A percentile compares a stretch with the other conserved stretches of the same genome.
phyloP scores from a whole-genome alignment of 2,329 filamentous ascomycete genomes.

The Fusarium chuoi region DNA sequence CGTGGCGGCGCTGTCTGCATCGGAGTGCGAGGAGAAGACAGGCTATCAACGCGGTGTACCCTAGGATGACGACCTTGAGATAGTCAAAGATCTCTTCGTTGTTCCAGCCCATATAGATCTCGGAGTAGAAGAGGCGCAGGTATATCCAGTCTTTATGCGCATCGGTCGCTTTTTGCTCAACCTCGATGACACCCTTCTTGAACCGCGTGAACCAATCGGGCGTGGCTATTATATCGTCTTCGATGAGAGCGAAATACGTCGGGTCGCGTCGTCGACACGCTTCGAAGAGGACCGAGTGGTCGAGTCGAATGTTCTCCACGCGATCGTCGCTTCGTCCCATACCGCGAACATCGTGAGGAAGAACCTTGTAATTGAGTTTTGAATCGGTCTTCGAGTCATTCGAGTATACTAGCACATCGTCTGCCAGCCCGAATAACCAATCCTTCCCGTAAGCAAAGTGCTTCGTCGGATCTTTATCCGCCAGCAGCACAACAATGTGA shows the following conservation, averaged over 20 bases:
- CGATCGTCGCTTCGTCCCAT: slow-evolving; percentile 43
- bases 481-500: slow-evolving; percentile 49
- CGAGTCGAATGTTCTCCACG: slow-evolving; percentile 49
- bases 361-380: slow-evolving; percentile 21
- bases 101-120: slow-evolving; percentile 53
- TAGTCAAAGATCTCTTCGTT: slow-evolving; percentile 49
- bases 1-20: slow-evolving; percentile 15
- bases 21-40: slow-evolving; percentile 21
- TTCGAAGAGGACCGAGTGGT: slow-evolving; percentile 49
- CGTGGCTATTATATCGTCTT: slow-evolving; percentile 52
- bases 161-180: slow-evolving; percentile 40
- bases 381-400: neutral
- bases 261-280: slow-evolving; percentile 44
- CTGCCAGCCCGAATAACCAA: slow-evolving; percentile 48
- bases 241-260: slow-evolving; percentile 51
- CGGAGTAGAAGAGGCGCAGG: slow-evolving; percentile 53
- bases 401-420: slow-evolving; percentile 49
- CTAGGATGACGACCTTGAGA: slow-evolving; percentile 37
- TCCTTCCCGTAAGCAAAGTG: slow-evolving; percentile 47
- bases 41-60: slow-evolving; percentile 39
- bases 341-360: slow-evolving; percentile 38
- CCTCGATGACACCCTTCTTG: slow-evolving; percentile 41
- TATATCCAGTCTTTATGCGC: slow-evolving; percentile 48
- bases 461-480: slow-evolving; percentile 46
- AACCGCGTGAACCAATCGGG: slow-evolving; percentile 49